Evolutionary conservation across 2,329 filamentous ascomycete species (phyloP).

Genomic region (Fusarium tanahbumbuense): DNA sequence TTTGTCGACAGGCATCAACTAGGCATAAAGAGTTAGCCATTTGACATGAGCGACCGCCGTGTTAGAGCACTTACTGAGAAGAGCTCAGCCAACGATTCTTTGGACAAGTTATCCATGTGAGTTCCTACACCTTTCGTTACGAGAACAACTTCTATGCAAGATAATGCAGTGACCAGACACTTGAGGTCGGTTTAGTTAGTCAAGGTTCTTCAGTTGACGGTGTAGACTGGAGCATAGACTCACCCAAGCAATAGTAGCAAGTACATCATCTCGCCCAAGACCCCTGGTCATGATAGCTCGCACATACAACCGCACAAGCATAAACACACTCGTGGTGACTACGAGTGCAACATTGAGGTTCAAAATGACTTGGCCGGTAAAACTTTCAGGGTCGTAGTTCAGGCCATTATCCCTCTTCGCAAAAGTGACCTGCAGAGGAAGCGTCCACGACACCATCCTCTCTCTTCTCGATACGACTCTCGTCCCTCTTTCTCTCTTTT

Average conservation of each 20-base stretch:
- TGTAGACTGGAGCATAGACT: not conserved
- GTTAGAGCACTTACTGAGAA: constrained; percentile 33
- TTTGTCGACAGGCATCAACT: constrained; percentile 35
- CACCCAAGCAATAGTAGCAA: constrained; percentile 40
- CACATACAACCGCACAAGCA: constrained; percentile 37
- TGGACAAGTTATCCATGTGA: constrained; percentile 26
- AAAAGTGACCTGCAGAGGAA: not conserved
- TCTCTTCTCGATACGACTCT: not conserved
- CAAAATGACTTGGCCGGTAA: constrained; percentile 25
- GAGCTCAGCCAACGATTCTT: constrained; percentile 20
- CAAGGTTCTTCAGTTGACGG: not conserved
- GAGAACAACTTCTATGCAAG: constrained; percentile 32
- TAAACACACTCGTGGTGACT: constrained; percentile 32
- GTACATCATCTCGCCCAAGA: constrained; percentile 38
- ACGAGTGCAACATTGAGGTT: constrained; percentile 39
- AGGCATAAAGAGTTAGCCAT: not conserved
- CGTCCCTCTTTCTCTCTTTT: not conserved
- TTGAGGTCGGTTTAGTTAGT: constrained; percentile 16
- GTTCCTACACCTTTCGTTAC: constrained; percentile 34
- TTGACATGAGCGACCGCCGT: not conserved
- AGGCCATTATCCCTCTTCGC: not conserved
- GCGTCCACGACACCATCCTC: constrained; percentile 16
- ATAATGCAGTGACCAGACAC: constrained; percentile 27
- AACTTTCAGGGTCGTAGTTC: not conserved
- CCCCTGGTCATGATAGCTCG: constrained; percentile 35